Base-by-base conservation (phyloP, 495 filamentous ascomycete species). In the Clavariopsis aquatica region DNA sequence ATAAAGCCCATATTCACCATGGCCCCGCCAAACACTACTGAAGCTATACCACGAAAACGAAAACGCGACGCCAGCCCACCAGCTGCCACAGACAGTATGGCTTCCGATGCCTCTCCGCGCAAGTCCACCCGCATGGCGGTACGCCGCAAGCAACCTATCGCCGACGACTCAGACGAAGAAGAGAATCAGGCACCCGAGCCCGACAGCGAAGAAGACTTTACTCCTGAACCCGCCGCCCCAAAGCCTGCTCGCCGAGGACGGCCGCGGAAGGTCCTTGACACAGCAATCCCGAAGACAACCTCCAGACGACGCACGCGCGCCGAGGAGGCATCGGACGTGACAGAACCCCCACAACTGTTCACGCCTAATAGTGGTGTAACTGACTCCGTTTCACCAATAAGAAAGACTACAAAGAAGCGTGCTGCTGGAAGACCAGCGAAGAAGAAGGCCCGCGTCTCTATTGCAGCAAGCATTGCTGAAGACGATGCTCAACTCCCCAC, bases 151-250 rank as follows among this genome's bases (percentile, higher is more conserved):
- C 56, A 64, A 8, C 81, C 86, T 19, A 81, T 93, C 28, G 77
- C 92, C 57, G 91, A 96, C 54, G 89, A 90, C 22, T 88, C 89
- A 2, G 85, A 84, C 52, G 82, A 84, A 10, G 90, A 93, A 29
- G 89, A 89, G 58, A 75, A 80, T 41, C 79, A 84, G 64, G 83
- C 84, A 67, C 62, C 68, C 72, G 78, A 19, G 79, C 69, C 69
- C 45, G 69, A 66, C 2, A 86, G 85, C 49, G 86, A 84, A 60
- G 87, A 92, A 43, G 90, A 93, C 23, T 94, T 90, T 66, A 90
- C 89, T 17, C 91, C 90, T 8, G 89, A 87, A 17, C 86, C 90
- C 1, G 89, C 87, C 12, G 86, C 90, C 4, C 66, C 73, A 47
- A 74, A 78, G 66, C 77, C 68, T 63, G 79, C 78, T 65, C 79